These are phyloP conservation scores for Phyllosticta citrichinensis DNA, from an alignment of 2,329 filamentous ascomycete species.

Conservation along the genomic window DNA sequence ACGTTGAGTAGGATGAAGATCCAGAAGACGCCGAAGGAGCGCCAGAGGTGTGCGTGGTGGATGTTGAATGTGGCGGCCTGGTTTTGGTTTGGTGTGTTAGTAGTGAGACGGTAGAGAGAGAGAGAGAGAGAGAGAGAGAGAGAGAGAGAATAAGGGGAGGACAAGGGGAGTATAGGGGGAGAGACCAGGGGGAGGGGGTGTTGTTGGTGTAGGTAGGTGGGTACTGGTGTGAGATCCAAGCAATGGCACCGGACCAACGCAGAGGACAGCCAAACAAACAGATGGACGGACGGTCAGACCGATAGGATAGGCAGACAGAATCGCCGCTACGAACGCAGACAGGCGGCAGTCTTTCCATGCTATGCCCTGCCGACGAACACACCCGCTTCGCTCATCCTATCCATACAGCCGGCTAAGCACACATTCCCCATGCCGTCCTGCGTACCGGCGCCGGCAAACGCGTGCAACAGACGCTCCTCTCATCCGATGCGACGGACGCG, in stretches of 20 bases:
- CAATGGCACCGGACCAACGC: too few relatives aligned
- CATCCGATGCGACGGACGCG: too few relatives aligned
- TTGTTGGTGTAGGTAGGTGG: constrained; percentile 1
- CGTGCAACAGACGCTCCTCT: too few relatives aligned
- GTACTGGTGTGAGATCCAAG: too few relatives aligned
- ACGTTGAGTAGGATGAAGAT: constrained; percentile 52
- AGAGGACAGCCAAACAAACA: too few relatives aligned
- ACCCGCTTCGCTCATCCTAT: neutral
- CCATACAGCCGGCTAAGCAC: too few relatives aligned
- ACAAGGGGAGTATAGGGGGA: neutral
- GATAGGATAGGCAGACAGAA: neutral
- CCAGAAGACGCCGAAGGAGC: constrained; percentile 56
- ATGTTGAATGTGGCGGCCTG: constrained; percentile 45
- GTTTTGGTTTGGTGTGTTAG: neutral
- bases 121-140: neutral
- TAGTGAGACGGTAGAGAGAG: neutral
- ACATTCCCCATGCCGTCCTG: too few relatives aligned
- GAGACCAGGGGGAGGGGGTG: neutral
- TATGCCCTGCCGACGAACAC: neutral
- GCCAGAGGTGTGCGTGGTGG: constrained; percentile 52
- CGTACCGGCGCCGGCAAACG: too few relatives aligned
- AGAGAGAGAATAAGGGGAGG: neutral
- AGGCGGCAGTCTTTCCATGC: neutral
- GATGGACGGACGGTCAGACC: too few relatives aligned
- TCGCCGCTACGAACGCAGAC: too few relatives aligned